Conservation (phyloP, 257 asterid genomes). For the Paraleonurus japonicus region DNA sequence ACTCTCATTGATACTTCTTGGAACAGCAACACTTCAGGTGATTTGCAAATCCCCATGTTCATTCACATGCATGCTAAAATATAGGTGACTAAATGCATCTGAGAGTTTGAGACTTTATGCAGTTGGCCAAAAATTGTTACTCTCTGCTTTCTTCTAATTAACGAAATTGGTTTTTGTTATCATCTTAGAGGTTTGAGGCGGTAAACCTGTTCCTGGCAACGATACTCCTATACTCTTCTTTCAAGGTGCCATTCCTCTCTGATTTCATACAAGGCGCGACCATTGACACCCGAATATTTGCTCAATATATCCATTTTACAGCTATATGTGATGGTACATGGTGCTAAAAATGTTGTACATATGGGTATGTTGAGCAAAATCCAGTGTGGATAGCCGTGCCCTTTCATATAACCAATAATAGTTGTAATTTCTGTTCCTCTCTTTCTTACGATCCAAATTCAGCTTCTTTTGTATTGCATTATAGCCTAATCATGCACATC, state of each 20-base stretch:
- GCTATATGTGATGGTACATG: too few species aligned
- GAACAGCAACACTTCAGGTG: constrained; percentile 97
- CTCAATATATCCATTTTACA: too few species aligned
- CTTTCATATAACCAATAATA: constrained; percentile 14
- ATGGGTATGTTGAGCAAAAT: too few species aligned
- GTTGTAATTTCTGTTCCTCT: constrained; percentile 18
- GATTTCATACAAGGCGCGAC: too few species aligned
- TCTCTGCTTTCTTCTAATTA: constrained; percentile 20
- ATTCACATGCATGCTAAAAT: constrained; percentile 20
- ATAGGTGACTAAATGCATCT: constrained; percentile 1
- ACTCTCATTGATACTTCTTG: constrained; percentile 81
- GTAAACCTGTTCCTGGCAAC: constrained; percentile 76
- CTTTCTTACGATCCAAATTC: background rate
- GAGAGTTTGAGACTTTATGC: constrained; percentile 7
- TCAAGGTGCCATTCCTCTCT: constrained; percentile 65
- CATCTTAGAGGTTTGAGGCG: constrained; percentile 67
- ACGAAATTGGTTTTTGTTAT: constrained; percentile 18
- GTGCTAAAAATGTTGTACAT: too few species aligned
- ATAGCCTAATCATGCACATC: background rate
- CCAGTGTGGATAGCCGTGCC: too few species aligned
- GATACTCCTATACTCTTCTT: constrained; percentile 79
- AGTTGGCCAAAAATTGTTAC: background rate
- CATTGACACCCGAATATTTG: too few species aligned
- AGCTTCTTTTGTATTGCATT: constrained; percentile 6
- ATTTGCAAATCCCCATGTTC: constrained; percentile 23